These are phyloP conservation scores for Saturnispora saitoi DNA, from an alignment of 805 yeast species.

Conservation along the genomic window DNA sequence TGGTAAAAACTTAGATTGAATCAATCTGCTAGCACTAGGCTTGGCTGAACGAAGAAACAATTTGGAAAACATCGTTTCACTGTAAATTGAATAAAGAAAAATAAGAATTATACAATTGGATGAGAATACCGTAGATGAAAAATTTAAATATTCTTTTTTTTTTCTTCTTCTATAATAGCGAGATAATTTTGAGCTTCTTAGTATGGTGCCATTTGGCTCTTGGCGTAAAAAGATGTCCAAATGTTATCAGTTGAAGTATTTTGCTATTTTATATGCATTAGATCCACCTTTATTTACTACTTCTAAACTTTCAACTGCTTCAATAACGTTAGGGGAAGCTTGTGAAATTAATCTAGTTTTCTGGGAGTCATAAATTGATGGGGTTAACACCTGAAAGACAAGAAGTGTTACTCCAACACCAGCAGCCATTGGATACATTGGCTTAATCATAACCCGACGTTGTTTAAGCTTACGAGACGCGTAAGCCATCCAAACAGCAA, in stretches of 20 bases:
- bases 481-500: slow-evolving; percentile 37
- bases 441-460: slow-evolving; percentile 31
- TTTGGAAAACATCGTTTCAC: slow-evolving; percentile 1
- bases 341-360: slow-evolving; percentile 22
- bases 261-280: slow-evolving; percentile 6
- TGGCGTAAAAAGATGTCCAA: not conserved
- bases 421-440: slow-evolving; percentile 32
- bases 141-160: not conserved
- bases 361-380: slow-evolving; percentile 24
- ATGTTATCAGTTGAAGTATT: not conserved
- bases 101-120: not conserved
- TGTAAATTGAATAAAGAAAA: not conserved
- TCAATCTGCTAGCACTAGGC: not conserved
- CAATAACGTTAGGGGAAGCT: slow-evolving; percentile 13
- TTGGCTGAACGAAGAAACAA: not conserved
- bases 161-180: not conserved
- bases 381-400: slow-evolving; percentile 24
- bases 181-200: not conserved
- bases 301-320: slow-evolving; percentile 10
- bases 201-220: not conserved
- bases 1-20: slow-evolving; percentile 14
- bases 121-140: not conserved
- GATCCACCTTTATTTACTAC: slow-evolving; percentile 9
- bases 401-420: slow-evolving; percentile 34
- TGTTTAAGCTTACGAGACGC: slow-evolving; percentile 19